Conservation (phyloP, 352 stramenopile species). For the Globisporangium yorkense region DNA sequence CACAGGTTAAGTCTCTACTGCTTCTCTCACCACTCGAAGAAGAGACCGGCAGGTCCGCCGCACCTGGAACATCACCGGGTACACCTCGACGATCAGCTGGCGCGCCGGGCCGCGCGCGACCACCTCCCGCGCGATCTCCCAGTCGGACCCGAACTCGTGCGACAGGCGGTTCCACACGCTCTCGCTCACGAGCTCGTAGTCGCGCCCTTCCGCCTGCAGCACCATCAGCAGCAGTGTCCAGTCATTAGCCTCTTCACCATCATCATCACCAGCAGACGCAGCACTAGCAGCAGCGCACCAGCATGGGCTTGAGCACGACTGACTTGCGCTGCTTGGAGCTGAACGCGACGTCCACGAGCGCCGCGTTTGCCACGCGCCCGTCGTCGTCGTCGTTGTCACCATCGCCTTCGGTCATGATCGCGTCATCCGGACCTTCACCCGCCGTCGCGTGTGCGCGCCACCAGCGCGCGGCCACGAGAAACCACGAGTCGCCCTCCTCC, state of each 20-base stretch:
- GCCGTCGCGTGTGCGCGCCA: slow-evolving; percentile 27
- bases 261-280: neutral
- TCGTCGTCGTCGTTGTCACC: slow-evolving; percentile 3
- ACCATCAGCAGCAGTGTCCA: no score
- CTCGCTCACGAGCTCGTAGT: slow-evolving; percentile 68
- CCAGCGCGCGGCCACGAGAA: slow-evolving; percentile 45
- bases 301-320: slow-evolving; percentile 50
- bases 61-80: slow-evolving; percentile 65
- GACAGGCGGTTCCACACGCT: slow-evolving; percentile 63
- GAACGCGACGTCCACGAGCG: slow-evolving; percentile 39
- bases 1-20: neutral
- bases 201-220: slow-evolving; percentile 35
- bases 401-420: slow-evolving; percentile 2
- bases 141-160: slow-evolving; percentile 61
- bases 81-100: slow-evolving; percentile 57
- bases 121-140: slow-evolving; percentile 61
- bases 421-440: no score
- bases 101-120: slow-evolving; percentile 30
- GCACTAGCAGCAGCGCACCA: slow-evolving; percentile 25
- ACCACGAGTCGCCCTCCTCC: slow-evolving; percentile 52
- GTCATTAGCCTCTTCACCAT: no score
- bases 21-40: no score
- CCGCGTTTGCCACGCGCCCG: slow-evolving; percentile 23
- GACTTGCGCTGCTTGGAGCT: slow-evolving; percentile 35
- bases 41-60: no score